A percentile compares a stretch with the other conserved stretches of the same genome.
phyloP scores from a whole-genome alignment of 768 basidiomycete species.

The Arthromyces matolae region DNA sequence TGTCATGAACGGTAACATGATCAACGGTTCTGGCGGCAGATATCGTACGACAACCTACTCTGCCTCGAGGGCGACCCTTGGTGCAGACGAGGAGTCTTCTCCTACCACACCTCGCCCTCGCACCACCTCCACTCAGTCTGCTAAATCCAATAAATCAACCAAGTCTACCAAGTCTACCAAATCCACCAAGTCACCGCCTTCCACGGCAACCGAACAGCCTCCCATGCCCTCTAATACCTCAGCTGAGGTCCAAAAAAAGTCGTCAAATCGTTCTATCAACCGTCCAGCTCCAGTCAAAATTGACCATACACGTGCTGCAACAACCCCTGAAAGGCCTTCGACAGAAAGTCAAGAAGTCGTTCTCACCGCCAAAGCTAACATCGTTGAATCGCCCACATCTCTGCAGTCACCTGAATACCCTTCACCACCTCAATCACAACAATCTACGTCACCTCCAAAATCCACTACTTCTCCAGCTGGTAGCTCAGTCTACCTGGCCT shows the following conservation, averaged over 20 bases:
- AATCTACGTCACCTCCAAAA: constrained; percentile 15
- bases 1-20: constrained; percentile 14
- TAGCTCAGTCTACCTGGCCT: constrained; percentile 18
- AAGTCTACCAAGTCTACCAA: constrained; percentile 13
- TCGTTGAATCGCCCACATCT: constrained; percentile 46
- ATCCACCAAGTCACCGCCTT: constrained; percentile 14
- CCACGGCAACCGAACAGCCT: constrained; percentile 18
- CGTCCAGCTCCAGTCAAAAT: constrained; percentile 23
- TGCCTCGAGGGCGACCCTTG: constrained; percentile 8
- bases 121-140: constrained; percentile 7
- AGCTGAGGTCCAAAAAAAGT: constrained; percentile 29
- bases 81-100: constrained; percentile 16
- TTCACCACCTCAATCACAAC: constrained; percentile 5
- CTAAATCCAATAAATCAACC: constrained; percentile 4
- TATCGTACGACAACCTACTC: constrained; percentile 22
- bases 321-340: constrained; percentile 21
- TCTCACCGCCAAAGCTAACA: constrained; percentile 22
- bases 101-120: constrained; percentile 19
- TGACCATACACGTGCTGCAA: constrained; percentile 26
- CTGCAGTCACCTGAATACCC: constrained; percentile 30
- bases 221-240: constrained; percentile 17
- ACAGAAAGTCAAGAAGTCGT: constrained; percentile 17
- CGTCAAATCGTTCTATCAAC: constrained; percentile 35
- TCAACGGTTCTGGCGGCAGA: constrained; percentile 10
- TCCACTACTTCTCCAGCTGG: constrained; percentile 7